Evolutionary conservation across 129 eudicot genomes (phyloP), one percentile per base, ranked within the genome.

Genomic region (Dittrichia graveolens): DNA sequence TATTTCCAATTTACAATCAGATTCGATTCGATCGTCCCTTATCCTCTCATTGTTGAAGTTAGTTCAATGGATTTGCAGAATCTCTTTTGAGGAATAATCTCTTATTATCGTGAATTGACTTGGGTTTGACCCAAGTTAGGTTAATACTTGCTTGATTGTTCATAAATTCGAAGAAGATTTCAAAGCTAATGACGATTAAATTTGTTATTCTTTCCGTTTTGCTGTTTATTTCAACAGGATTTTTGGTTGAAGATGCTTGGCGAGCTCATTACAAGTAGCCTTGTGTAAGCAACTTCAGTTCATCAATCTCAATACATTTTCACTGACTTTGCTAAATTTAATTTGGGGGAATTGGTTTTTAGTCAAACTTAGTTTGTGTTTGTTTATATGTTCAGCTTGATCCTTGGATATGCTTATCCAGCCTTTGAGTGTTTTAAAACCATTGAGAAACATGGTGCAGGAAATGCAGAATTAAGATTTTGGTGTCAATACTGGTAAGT

Each of bases 401-500:
- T 86, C 66, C 89, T 94, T 50, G 98, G 98, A 75, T 94, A 87
- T 76, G 98, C 93, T 44, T 94, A 94, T 69, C 98, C 98, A 50
- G 98, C 98, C 18, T 90, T 94, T 72, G 93, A 94, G 59, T 94
- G 98, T 74, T 94, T 90, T 82, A 90, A 94, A 78, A 84, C 96
- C 8, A 82, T 90, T 15, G 98, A 94, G 71, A 90, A 78, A 69
- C 92, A 88, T 83, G 86, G 79, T 77, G 91, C 90, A 39, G 84
- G 68, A 62, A 94, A 87, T 40, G 81, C 88, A 43, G 96, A 94
- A 73, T 93, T 94, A 66, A 73, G 95, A 19, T 94, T 90, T 79
- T 94, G 98, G 98, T 94, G 98, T 74, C 96, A 88, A 84, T 94
- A 94, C 77, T 94, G 98, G 96, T 90, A 83, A 64, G 16, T 2